Conservation (phyloP, 768 basidiomycete species). For the Boletus speciosus region DNA sequence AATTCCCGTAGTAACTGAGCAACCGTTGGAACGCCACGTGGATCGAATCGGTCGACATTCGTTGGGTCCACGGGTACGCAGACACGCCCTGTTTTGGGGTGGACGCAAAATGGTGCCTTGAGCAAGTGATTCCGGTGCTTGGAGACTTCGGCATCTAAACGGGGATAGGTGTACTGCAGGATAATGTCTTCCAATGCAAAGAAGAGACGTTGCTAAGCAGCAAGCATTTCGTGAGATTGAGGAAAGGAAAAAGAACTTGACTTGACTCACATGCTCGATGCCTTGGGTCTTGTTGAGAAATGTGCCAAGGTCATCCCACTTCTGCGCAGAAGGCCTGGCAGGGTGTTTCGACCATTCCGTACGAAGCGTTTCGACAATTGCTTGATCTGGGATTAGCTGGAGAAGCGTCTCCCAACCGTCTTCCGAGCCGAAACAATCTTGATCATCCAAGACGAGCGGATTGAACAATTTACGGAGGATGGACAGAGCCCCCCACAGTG, state of each 20-base stretch:
- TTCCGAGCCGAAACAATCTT: constrained; percentile 73
- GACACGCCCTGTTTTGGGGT: constrained; percentile 93
- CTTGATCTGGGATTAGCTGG: constrained; percentile 65
- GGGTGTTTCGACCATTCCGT: constrained; percentile 57
- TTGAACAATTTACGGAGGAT: constrained; percentile 56
- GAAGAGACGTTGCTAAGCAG: constrained; percentile 23
- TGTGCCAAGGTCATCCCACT: constrained; percentile 67
- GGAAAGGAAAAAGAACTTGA: neutral
- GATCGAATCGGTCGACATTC: constrained; percentile 77
- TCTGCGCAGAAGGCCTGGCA: constrained; percentile 54
- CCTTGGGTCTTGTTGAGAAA: constrained; percentile 31
- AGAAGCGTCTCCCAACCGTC: constrained; percentile 75
- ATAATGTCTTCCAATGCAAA: constrained; percentile 82
- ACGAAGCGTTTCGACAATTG: constrained; percentile 46
- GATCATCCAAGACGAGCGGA: constrained; percentile 71
- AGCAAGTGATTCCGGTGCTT: constrained; percentile 97
- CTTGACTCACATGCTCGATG: constrained; percentile 28
- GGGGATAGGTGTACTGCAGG: constrained; percentile 92
- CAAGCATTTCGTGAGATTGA: neutral
- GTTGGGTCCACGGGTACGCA: constrained; percentile 89
- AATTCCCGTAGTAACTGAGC: constrained; percentile 79
- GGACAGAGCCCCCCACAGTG: constrained; percentile 54
- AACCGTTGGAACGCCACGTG: constrained; percentile 82
- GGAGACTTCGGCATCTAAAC: constrained; percentile 95
- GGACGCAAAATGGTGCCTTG: constrained; percentile 95